Evolutionary conservation across 805 yeast genomes (phyloP).

Genomic region (Maudiozyma turicensis): DNA sequence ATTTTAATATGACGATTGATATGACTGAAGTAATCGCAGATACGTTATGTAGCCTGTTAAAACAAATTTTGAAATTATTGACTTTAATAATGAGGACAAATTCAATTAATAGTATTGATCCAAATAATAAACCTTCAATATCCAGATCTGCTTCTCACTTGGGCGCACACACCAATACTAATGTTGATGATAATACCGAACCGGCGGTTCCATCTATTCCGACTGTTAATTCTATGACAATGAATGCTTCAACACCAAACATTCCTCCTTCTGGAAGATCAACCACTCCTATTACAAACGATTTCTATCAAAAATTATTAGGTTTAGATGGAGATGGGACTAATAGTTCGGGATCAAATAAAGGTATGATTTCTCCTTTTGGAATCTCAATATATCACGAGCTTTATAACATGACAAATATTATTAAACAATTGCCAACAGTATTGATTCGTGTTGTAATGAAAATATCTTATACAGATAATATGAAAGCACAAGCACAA

Average conservation of each 20-base stretch:
- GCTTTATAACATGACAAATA: conserved; percentile 20
- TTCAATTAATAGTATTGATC: conserved; percentile 26
- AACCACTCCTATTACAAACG: conserved; percentile 8
- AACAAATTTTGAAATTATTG: conserved; percentile 17
- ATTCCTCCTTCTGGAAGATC: not conserved
- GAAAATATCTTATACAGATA: conserved; percentile 13
- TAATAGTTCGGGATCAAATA: conserved; percentile 4
- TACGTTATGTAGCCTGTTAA: conserved; percentile 16
- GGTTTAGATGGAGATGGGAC: conserved; percentile 17
- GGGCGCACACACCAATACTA: not conserved
- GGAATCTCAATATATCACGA: conserved; percentile 22
- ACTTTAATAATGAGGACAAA: conserved; percentile 21
- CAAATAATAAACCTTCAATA: conserved; percentile 11
- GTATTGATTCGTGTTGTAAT: conserved; percentile 22
- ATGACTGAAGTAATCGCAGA: conserved; percentile 11
- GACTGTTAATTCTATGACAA: not conserved
- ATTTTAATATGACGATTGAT: conserved; percentile 6
- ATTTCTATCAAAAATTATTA: conserved; percentile 23
- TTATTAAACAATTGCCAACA: conserved; percentile 25
- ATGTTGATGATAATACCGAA: not conserved
- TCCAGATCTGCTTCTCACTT: not conserved
- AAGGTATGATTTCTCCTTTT: conserved; percentile 26
- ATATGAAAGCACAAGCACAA: conserved; percentile 17
- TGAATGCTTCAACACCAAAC: not conserved
- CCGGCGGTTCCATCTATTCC: not conserved